phyloP scores from a whole-genome alignment of 345 rosid genomes.

The Boechera divaricarpa region DNA sequence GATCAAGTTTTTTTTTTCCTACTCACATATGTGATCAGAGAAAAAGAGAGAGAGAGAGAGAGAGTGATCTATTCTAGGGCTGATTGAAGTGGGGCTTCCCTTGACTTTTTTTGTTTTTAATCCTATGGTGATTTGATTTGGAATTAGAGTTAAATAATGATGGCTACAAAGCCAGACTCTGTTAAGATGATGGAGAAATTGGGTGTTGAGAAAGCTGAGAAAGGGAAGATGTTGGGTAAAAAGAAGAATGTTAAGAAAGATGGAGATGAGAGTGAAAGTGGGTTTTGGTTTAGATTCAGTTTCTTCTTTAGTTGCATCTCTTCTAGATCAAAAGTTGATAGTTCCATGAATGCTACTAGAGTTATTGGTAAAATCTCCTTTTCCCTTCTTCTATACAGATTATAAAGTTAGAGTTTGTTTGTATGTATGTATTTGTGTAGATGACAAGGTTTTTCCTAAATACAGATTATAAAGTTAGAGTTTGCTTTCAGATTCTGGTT shows the following conservation, averaged over 20 bases:
- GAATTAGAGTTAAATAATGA: constrained; percentile 41
- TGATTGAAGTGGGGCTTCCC: constrained; percentile 8
- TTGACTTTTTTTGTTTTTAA: constrained; percentile 23
- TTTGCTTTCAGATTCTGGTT: constrained; percentile 26
- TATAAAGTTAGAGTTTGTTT: neutral
- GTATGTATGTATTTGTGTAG: constrained; percentile 20
- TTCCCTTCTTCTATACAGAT: constrained; percentile 6
- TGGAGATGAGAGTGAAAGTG: constrained; percentile 54
- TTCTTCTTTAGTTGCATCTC: constrained; percentile 65
- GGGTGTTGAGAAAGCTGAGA: constrained; percentile 48
- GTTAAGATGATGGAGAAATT: constrained; percentile 47
- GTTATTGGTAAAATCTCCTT: constrained; percentile 42
- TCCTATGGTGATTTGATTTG: constrained; percentile 28
- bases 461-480: neutral
- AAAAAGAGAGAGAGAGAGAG: neutral
- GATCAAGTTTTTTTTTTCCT: constrained; percentile 24
- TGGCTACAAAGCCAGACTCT: constrained; percentile 52
- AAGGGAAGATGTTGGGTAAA: constrained; percentile 42
- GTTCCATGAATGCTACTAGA: constrained; percentile 62
- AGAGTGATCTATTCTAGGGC: constrained; percentile 28
- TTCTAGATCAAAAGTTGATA: constrained; percentile 86
- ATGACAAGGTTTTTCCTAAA: constrained; percentile 2
- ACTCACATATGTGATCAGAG: constrained; percentile 30
- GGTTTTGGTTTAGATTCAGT: constrained; percentile 70
- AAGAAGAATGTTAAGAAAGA: constrained; percentile 54